phyloP scores from a whole-genome alignment of 768 basidiomycete genomes.

The Zangia roseola region DNA sequence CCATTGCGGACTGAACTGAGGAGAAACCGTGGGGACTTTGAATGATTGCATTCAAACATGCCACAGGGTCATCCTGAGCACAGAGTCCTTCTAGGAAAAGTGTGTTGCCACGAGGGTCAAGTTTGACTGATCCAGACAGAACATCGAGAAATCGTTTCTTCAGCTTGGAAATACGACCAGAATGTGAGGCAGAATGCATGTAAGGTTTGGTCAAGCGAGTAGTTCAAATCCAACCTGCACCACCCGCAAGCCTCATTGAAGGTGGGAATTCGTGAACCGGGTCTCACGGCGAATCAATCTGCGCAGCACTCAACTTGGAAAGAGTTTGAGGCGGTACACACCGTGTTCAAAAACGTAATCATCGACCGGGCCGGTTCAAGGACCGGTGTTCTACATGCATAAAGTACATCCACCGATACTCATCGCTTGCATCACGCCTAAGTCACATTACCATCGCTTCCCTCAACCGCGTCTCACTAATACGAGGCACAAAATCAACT shows the following conservation, averaged over 20 bases:
- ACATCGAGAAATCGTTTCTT: slow-evolving; percentile 35
- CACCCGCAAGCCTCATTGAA: too few relatives aligned
- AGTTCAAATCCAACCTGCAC: neutral
- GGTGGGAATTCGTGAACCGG: too few relatives aligned
- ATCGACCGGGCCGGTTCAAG: too few relatives aligned
- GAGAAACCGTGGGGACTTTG: slow-evolving; percentile 37
- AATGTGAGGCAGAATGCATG: slow-evolving; percentile 2
- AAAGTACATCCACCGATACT: too few relatives aligned
- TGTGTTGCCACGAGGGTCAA: slow-evolving; percentile 21
- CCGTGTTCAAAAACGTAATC: too few relatives aligned
- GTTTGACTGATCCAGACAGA: slow-evolving; percentile 25
- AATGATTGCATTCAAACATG: slow-evolving; percentile 38
- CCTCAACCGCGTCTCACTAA: slow-evolving; percentile 12
- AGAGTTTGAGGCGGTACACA: too few relatives aligned
- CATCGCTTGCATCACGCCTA: too few relatives aligned
- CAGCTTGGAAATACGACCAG: slow-evolving; percentile 19
- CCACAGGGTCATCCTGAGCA: slow-evolving; percentile 36
- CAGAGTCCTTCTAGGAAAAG: slow-evolving; percentile 50
- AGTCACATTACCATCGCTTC: slow-evolving; percentile 12
- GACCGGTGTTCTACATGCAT: too few relatives aligned
- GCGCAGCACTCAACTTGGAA: too few relatives aligned
- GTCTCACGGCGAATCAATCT: too few relatives aligned
- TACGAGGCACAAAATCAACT: slow-evolving; percentile 51
- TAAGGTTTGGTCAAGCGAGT: neutral
- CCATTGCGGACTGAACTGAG: slow-evolving; percentile 41